Evolutionary conservation across 176 grass and related monocot genomes (phyloP).

Genomic region (Elaeis guineensis): DNA sequence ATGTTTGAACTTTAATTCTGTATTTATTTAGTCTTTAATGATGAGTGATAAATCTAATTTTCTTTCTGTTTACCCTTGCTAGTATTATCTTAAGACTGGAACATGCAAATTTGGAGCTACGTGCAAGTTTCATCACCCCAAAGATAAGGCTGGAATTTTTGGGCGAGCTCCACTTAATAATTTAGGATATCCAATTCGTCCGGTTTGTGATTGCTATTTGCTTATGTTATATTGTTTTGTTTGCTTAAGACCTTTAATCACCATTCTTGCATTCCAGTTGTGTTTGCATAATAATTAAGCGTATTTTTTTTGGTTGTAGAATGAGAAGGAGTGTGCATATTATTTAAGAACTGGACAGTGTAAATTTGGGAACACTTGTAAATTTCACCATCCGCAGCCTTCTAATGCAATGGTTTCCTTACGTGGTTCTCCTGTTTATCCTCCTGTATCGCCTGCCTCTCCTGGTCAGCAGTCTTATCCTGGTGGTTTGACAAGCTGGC

Average conservation of each 20-base stretch:
- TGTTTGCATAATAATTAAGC: too few species aligned
- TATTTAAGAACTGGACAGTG: constrained; percentile 93
- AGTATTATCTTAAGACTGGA: constrained; percentile 96
- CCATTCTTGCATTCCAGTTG: too few species aligned
- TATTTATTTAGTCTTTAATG: too few species aligned
- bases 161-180: constrained; percentile 68
- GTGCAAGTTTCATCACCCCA: constrained; percentile 98
- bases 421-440: constrained; percentile 75
- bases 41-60: too few species aligned
- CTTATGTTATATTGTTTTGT: constrained; percentile 11
- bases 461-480: constrained; percentile 55
- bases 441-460: constrained; percentile 72
- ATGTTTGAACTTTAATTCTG: constrained; percentile 2
- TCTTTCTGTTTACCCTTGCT: constrained; percentile 2
- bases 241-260: neutral
- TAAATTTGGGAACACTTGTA: constrained; percentile 99
- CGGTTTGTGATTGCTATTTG: constrained; percentile 47
- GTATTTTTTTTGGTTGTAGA: constrained; percentile 40
- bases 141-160: constrained; percentile 89
- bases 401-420: constrained; percentile 52
- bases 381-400: constrained; percentile 94
- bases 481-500: constrained; percentile 62
- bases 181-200: constrained; percentile 87
- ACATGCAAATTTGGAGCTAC: constrained; percentile 99
- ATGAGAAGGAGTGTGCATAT: constrained; percentile 92